Base-by-base conservation (phyloP, 768 basidiomycete species). In the Macrolepiota fuliginosa region DNA sequence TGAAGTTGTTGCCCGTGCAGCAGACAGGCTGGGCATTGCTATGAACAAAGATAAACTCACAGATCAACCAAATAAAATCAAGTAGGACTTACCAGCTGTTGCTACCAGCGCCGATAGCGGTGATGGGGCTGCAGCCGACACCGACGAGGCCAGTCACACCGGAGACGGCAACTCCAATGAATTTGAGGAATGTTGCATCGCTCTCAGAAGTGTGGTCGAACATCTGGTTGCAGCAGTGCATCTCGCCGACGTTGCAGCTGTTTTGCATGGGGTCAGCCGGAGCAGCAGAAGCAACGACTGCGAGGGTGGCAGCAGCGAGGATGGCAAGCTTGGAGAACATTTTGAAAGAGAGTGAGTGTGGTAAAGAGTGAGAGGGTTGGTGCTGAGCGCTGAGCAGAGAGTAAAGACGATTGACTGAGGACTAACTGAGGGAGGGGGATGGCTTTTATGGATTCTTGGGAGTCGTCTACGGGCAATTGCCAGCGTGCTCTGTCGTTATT, bases 41-140 rank as follows among this genome's bases (percentile, higher is more conserved):
- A 39, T 45, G 10, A 32, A 45, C 7, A 22, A 11, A 25, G 11
- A 4, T 4, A 5, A 22, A n/a, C n/a, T 1, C 22, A 7, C 3
- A 12, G 3, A 37, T 6, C 13, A 39, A 12, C 24, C 6, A 9
- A 5, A n/a, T 5, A 37, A n/a, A 24, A 36, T 9, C 5, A 54
- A 54, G n/a, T n/a, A 54, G 4, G 10, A 25, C 53, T 50, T 55
- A 62, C 61, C 61, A 62, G 29, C 36, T 40, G 53, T 62, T 62
- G 25, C 42, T 24, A 24, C 25, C 27, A 24, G 55, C 0, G 12
- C 61, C 61, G 25, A 56, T 29, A 36, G 47, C 49, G 7, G n/a
- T 45, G 45, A 62, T 19, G 0, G 61, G 61, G 61, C 35, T 62
- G 42, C 61, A 62, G 35, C 10, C 46, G 12, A 56, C 9, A 15